Percentiles rank a stretch among this genome's conserved stretches.
These are phyloP conservation scores for Saraca asoca DNA, from an alignment of 331 rosid genomes.

Conservation along the genomic window DNA sequence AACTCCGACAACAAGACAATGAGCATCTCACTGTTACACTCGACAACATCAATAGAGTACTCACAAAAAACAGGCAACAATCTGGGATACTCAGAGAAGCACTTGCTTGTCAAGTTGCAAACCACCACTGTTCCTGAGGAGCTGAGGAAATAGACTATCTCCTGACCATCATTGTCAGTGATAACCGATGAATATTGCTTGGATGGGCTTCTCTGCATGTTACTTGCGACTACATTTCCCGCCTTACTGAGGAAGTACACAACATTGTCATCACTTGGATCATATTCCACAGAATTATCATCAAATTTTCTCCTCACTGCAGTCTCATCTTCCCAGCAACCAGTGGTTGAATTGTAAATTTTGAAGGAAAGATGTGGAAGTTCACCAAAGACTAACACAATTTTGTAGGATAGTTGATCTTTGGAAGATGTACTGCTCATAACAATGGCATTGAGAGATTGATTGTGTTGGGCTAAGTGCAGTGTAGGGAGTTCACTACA, in stretches of 20 bases:
- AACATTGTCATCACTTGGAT: slow-evolving; percentile 64
- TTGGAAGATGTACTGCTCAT: slow-evolving; percentile 52
- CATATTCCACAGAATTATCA: slow-evolving; percentile 43
- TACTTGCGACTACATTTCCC: slow-evolving; percentile 83
- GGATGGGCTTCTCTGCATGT: slow-evolving; percentile 91
- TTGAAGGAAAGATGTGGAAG: slow-evolving; percentile 59
- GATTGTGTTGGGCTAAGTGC: slow-evolving; percentile 40
- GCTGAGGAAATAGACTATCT: slow-evolving; percentile 69
- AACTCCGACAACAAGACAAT: slow-evolving; percentile 82
- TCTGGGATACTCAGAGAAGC: slow-evolving; percentile 78
- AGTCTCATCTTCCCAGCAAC: slow-evolving; percentile 70
- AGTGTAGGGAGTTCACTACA: slow-evolving; percentile 63
- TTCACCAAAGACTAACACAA: slow-evolving; percentile 74
- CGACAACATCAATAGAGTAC: slow-evolving; percentile 87
- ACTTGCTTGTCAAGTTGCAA: slow-evolving; percentile 63
- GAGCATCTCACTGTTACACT: slow-evolving; percentile 71
- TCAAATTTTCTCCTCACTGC: slow-evolving; percentile 49
- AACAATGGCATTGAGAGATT: slow-evolving; percentile 75
- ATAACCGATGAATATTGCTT: slow-evolving; percentile 89
- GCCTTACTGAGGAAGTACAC: slow-evolving; percentile 86
- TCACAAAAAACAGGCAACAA: slow-evolving; percentile 75
- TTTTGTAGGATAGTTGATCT: slow-evolving; percentile 49
- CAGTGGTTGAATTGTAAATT: slow-evolving; percentile 54
- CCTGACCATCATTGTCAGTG: slow-evolving; percentile 55
- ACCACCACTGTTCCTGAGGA: slow-evolving; percentile 72